Percentiles rank a stretch among this genome's conserved stretches.
phyloP scores from a whole-genome alignment of 1,139 yeast genomes.

The Pichia sp. region DNA sequence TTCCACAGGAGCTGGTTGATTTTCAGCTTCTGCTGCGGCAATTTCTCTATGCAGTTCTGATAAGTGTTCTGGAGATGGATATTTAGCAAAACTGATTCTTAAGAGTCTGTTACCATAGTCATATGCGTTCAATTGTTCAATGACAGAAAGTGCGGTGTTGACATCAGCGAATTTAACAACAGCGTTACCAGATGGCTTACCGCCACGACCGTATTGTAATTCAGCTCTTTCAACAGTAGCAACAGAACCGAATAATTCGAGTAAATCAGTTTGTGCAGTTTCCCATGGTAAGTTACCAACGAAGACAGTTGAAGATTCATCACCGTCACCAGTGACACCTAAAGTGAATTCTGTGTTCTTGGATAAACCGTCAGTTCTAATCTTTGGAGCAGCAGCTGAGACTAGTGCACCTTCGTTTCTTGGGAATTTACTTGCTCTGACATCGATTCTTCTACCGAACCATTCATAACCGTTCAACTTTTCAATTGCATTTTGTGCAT shows the following conservation, averaged over 20 bases:
- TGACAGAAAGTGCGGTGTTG: conserved; percentile 73
- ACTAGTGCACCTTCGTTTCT: conserved; percentile 9
- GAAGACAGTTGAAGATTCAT: conserved; percentile 59
- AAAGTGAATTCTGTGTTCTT: conserved; percentile 58
- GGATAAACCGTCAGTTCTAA: conserved; percentile 23
- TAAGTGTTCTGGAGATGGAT: conserved; percentile 18
- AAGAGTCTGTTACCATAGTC: conserved; percentile 82
- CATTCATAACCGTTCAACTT: conserved; percentile 63
- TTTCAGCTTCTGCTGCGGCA: neutral
- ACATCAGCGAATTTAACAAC: conserved; percentile 74
- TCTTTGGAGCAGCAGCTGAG: conserved; percentile 14
- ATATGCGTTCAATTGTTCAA: conserved; percentile 71
- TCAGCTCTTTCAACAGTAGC: conserved; percentile 80
- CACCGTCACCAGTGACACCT: conserved; percentile 66
- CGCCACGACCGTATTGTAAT: conserved; percentile 61
- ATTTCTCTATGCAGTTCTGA: conserved; percentile 18
- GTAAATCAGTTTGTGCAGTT: conserved; percentile 81
- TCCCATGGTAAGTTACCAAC: conserved; percentile 86
- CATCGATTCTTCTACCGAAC: conserved; percentile 69
- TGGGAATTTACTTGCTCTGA: conserved; percentile 57
- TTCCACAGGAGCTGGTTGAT: neutral
- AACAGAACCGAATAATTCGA: conserved; percentile 82
- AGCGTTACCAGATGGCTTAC: conserved; percentile 80
- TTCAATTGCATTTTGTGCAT: conserved; percentile 61
- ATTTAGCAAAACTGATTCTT: conserved; percentile 58